These are phyloP conservation scores for Arabidopsis arenosa DNA, from an alignment of 345 rosid genomes.

Conservation along the genomic window DNA sequence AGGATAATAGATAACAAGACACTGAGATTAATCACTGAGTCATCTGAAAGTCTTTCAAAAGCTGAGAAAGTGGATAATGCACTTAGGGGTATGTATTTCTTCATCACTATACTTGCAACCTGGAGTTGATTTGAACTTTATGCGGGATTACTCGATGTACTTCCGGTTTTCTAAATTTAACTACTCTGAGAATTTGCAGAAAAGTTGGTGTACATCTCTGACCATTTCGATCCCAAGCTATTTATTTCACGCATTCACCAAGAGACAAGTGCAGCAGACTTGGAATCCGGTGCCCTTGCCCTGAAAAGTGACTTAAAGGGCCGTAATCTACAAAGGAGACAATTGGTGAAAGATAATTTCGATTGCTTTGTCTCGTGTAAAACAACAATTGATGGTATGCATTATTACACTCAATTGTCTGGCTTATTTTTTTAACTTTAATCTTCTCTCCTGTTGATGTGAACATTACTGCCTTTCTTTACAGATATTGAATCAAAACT, in stretches of 20 bases:
- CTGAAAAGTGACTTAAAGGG: conserved; percentile 94
- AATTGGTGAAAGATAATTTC: conserved; percentile 93
- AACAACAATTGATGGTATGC: conserved; percentile 95
- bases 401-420: conserved; percentile 25
- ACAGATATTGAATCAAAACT: conserved; percentile 92
- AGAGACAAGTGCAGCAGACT: conserved; percentile 77
- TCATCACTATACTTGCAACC: neutral
- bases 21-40: conserved; percentile 75
- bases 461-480: conserved; percentile 19
- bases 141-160: neutral
- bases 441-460: conserved; percentile 36
- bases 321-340: conserved; percentile 85
- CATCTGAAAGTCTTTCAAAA: conserved; percentile 65
- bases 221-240: conserved; percentile 84
- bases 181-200: conserved; percentile 58
- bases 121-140: neutral
- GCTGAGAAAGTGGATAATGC: conserved; percentile 63
- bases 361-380: conserved; percentile 99
- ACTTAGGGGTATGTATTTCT: conserved; percentile 67
- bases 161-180: neutral
- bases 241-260: conserved; percentile 90
- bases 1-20: conserved; percentile 93
- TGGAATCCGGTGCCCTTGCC: conserved; percentile 90
- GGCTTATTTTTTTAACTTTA: neutral
- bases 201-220: conserved; percentile 84